Conservation (phyloP, 768 basidiomycete species). For the Kwoniella mangroviensis region DNA sequence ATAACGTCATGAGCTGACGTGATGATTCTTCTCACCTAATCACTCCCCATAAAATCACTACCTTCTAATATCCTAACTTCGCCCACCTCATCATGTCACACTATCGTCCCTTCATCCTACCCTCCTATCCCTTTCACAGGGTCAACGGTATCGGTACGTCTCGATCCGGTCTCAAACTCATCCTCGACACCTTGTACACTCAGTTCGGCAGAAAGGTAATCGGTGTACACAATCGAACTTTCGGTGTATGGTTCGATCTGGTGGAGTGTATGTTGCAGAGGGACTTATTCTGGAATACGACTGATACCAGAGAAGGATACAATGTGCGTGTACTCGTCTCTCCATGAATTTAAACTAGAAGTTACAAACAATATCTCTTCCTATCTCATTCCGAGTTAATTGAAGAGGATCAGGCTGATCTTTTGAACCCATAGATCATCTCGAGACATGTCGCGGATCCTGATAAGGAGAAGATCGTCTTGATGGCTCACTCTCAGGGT, state of each 20-base stretch:
- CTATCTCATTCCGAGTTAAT: not conserved
- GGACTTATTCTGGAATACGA: constrained; percentile 36
- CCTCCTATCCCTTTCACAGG: constrained; percentile 10
- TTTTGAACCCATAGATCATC: constrained; percentile 15
- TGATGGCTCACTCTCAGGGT: constrained; percentile 50
- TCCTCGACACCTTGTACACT: constrained; percentile 29
- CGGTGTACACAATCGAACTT: constrained; percentile 45
- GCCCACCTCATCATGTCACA: not conserved
- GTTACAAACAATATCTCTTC: not conserved
- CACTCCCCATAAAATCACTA: constrained; percentile 5
- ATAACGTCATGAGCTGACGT: constrained; percentile 2
- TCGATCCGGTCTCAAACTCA: constrained; percentile 34
- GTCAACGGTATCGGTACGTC: constrained; percentile 46
- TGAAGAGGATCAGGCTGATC: not conserved
- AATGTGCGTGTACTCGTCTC: constrained; percentile 21
- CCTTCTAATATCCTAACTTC: not conserved
- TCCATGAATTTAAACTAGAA: too few relatives aligned
- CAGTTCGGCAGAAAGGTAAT: constrained; percentile 40
- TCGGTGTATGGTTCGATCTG: constrained; percentile 49
- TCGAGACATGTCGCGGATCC: constrained; percentile 26
- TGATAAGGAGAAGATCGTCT: constrained; percentile 40
- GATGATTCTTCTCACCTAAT: not conserved
- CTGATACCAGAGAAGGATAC: constrained; percentile 33
- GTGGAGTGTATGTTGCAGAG: constrained; percentile 48
- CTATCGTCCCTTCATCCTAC: not conserved